Conservation (phyloP, 306 rosid genomes). For the Rubus idaeus region DNA sequence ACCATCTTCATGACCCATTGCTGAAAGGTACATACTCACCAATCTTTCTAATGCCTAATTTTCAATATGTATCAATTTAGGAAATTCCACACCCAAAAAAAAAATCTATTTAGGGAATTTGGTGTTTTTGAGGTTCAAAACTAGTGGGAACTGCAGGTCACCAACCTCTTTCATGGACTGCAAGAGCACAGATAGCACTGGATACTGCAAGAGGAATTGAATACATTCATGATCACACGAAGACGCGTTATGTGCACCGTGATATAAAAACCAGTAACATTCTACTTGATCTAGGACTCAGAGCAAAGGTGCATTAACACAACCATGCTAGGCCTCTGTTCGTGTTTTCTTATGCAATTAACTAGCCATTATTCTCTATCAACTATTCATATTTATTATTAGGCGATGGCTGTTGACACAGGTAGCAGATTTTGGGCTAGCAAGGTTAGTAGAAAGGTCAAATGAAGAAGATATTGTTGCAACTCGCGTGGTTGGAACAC, state of each 20-base stretch:
- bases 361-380: not conserved
- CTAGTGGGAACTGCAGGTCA: slow-evolving; percentile 35
- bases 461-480: slow-evolving; percentile 49
- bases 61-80: not conserved
- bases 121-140: not conserved
- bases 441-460: slow-evolving; percentile 51
- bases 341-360: not conserved
- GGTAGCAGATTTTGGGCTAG: slow-evolving; percentile 76
- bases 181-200: slow-evolving; percentile 61
- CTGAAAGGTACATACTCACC: slow-evolving; percentile 43
- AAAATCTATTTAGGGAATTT: not conserved
- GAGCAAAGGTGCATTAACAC: slow-evolving; percentile 59
- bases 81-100: not conserved
- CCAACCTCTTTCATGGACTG: slow-evolving; percentile 62
- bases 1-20: slow-evolving; percentile 62
- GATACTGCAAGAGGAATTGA: slow-evolving; percentile 66
- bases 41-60: not conserved
- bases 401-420: slow-evolving; percentile 8
- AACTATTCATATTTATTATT: not conserved
- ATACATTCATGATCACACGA: slow-evolving; percentile 67
- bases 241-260: slow-evolving; percentile 54
- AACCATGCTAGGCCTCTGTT: not conserved
- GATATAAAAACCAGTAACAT: slow-evolving; percentile 66
- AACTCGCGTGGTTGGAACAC: slow-evolving; percentile 70
- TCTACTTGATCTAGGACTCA: slow-evolving; percentile 54